These are phyloP conservation scores for Glycine tomentella DNA, from an alignment of 306 rosid species.

Conservation along the genomic window DNA sequence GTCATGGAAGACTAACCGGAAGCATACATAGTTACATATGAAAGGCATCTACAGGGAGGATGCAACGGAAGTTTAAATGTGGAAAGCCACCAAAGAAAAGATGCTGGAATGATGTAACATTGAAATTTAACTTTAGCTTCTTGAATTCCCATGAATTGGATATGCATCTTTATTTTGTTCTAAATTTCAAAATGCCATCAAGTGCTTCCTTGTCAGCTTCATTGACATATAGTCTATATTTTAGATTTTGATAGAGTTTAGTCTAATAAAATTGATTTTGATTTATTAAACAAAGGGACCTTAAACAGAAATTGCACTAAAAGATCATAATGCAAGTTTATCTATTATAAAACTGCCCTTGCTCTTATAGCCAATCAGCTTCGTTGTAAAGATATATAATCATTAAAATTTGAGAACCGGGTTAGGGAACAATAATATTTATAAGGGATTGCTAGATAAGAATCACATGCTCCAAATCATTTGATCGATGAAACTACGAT, in stretches of 20 bases:
- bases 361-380: slow-evolving; percentile 11
- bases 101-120: too few relatives aligned
- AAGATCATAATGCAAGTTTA: too few relatives aligned
- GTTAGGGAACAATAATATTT: background rate
- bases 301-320: background rate
- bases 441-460: slow-evolving; percentile 1
- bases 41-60: too few relatives aligned
- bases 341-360: background rate
- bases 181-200: background rate
- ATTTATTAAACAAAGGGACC: background rate
- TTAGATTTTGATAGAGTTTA: background rate
- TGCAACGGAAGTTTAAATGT: too few relatives aligned
- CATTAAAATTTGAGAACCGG: background rate
- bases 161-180: background rate
- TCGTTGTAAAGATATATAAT: slow-evolving; percentile 4
- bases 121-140: background rate
- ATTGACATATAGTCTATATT: too few relatives aligned
- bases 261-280: background rate
- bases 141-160: background rate
- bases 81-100: too few relatives aligned
- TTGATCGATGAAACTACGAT: background rate
- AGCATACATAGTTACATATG: too few relatives aligned
- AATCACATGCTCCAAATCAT: slow-evolving; percentile 17
- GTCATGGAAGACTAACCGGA: too few relatives aligned
- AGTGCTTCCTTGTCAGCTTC: background rate